Evolutionary conservation across 2,329 filamentous ascomycete genomes (phyloP).

Genomic region (Aspergillus jensenii): DNA sequence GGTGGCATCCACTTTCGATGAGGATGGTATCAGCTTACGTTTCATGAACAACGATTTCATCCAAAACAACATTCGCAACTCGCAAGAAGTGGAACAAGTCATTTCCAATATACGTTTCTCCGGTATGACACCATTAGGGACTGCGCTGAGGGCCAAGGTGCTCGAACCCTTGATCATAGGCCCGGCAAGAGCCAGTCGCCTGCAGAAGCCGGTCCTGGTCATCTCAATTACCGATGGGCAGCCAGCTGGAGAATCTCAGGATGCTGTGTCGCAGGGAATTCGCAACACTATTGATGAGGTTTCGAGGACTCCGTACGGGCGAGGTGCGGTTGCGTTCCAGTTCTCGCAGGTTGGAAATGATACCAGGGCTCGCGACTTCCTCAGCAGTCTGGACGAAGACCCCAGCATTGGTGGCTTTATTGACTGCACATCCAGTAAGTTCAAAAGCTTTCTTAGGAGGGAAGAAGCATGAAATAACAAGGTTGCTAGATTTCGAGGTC

Average conservation of each 20-base stretch:
- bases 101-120: conserved; percentile 61
- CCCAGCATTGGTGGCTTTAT: conserved; percentile 61
- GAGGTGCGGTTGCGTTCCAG: conserved; percentile 63
- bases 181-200: conserved; percentile 52
- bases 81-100: conserved; percentile 59
- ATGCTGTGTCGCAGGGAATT: conserved; percentile 59
- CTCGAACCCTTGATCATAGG: conserved; percentile 60
- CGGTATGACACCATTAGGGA: conserved; percentile 67
- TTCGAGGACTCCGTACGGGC: conserved; percentile 52
- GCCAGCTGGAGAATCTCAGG: conserved; percentile 61
- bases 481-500: conserved; percentile 60
- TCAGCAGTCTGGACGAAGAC: conserved; percentile 64
- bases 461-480: conserved; percentile 16
- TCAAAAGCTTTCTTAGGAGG: background rate
- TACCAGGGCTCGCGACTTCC: conserved; percentile 62
- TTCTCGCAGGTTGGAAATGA: conserved; percentile 71
- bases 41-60: conserved; percentile 65
- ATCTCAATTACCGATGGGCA: conserved; percentile 68
- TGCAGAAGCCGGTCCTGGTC: conserved; percentile 64
- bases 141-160: conserved; percentile 62
- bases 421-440: conserved; percentile 68
- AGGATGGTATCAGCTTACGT: conserved; percentile 66
- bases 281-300: conserved; percentile 54
- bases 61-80: conserved; percentile 56
- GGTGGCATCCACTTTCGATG: conserved; percentile 67